Conservation (phyloP, 78 protist genomes). For the Goniomonas avonlea region DNA sequence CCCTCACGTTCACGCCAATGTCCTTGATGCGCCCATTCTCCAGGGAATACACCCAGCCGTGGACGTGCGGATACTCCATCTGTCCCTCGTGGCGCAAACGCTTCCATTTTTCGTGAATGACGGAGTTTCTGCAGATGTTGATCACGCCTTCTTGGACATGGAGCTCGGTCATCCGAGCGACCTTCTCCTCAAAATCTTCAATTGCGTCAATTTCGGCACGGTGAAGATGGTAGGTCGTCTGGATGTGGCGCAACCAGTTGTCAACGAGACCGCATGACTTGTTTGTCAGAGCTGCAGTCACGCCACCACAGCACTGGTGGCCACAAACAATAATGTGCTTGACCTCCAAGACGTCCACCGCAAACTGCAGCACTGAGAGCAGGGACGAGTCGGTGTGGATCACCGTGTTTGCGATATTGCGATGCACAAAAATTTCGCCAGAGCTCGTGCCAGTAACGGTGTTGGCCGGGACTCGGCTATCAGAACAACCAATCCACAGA, state of each 20-base stretch:
- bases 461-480: conserved; percentile 75
- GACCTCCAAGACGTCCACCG: conserved; percentile 67
- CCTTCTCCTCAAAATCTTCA: conserved; percentile 17
- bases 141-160: conserved; percentile 61
- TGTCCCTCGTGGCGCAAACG: too few species aligned
- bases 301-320: conserved; percentile 76
- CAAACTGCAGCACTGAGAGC: conserved; percentile 68
- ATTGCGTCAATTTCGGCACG: conserved; percentile 23
- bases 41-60: conserved; percentile 49
- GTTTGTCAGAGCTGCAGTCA: conserved; percentile 35
- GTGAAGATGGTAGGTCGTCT: too few species aligned
- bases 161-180: conserved; percentile 53
- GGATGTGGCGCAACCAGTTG: conserved; percentile 66
- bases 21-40: too few species aligned
- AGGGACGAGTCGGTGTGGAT: conserved; percentile 64
- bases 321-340: conserved; percentile 73
- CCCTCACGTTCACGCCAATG: too few species aligned
- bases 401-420: conserved; percentile 76
- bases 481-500: conserved; percentile 81
- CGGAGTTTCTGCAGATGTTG: conserved; percentile 53
- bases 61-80: too few species aligned
- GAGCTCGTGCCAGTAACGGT: conserved; percentile 47
- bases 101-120: conserved; percentile 57
- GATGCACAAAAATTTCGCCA: conserved; percentile 74
- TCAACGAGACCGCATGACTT: conserved; percentile 60